Percentiles rank a stretch among this genome's conserved stretches.
These are phyloP conservation scores for Aphanomyces euteiches DNA, from an alignment of 352 stramenopile species.

Conservation along the genomic window DNA sequence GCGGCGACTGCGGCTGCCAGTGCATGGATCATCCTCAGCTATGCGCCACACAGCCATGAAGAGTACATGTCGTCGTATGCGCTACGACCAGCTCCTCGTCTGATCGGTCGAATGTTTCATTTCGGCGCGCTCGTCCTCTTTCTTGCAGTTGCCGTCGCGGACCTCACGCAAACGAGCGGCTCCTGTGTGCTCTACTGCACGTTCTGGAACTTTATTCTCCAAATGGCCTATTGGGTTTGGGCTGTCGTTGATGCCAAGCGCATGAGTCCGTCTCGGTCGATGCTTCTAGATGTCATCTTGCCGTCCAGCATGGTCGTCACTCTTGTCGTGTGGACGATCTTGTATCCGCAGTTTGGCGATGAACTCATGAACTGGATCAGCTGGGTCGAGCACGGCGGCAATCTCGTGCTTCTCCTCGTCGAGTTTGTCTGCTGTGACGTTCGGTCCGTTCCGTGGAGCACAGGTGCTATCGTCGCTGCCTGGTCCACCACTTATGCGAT, in stretches of 20 bases:
- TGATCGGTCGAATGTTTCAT: conserved; percentile 9
- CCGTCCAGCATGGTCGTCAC: conserved; percentile 61
- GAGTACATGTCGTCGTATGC: conserved; percentile 14
- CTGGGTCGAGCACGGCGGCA: conserved; percentile 73
- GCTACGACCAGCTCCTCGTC: conserved; percentile 12
- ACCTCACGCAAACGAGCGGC: conserved; percentile 51
- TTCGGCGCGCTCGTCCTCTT: conserved; percentile 45
- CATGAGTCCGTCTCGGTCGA: conserved; percentile 5
- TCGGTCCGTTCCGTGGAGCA: conserved; percentile 1
- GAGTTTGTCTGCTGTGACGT: conserved; percentile 60
- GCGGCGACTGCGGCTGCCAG: conserved; percentile 1
- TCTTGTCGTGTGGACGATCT: conserved; percentile 69
- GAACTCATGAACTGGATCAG: conserved; percentile 66
- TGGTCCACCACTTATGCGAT: conserved; percentile 66
- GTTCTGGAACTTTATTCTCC: conserved; percentile 78
- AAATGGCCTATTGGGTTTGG: conserved; percentile 34
- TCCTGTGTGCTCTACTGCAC: conserved; percentile 72
- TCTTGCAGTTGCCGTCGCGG: conserved; percentile 49
- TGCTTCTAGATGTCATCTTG: conserved; percentile 68
- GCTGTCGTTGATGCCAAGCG: conserved; percentile 10
- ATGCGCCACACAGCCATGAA: conserved; percentile 1
- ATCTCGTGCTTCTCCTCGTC: conserved; percentile 64
- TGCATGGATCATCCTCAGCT: conserved; percentile 11
- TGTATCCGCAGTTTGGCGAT: conserved; percentile 63
- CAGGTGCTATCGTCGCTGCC: conserved; percentile 46